Evolutionary conservation across 306 rosid species (phyloP), one percentile per base, ranked within the genome.

Genomic region (Quercus berberidifolia): DNA sequence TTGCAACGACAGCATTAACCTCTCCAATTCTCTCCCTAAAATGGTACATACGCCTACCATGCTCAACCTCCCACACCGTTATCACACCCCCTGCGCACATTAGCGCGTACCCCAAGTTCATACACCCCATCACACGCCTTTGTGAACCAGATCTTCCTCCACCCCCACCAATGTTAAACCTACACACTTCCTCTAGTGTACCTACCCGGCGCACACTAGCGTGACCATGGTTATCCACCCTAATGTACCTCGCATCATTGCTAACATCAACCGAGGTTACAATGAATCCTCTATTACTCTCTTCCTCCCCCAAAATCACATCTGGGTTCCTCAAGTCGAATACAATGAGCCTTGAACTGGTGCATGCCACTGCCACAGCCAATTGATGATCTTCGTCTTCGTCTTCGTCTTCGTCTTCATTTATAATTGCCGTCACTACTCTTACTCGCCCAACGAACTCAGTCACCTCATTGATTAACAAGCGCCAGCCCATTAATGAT

Each of bases 361-460:
- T 96, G 86, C 99, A 96, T 0, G 97, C 99, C 63, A 93, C 93
- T 0, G 90, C 97, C 3, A 79, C 93, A 0, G 90, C 97, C 3
- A 80, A 35, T 4, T 85, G 46, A 41, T 41, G 46, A 41, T 41
- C 12, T 41, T 7, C 46, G 9, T 38, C 43, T 35, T 6, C 46
- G 9, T 38, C 43, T 35, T 6, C 46, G 2, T 7, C 43, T 38
- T 7, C 46, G 0, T 38, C 43, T 38, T 38, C 46, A 7, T 11
- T 7, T 38, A 38, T 0, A 38, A 38, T 2, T 41, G 46, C 0
- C 3, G 12, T 82, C 7, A 89, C 86, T 0, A 93, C 89, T 5
- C 98, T 84, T 18, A 96, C 31, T 3, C 99, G 89, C 0, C 97
- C 98, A 10, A 93, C 88, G 2, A 86, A 82, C 54, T 82, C 90